Percentiles rank a stretch among this genome's conserved stretches.
Evolutionary conservation across 2,329 filamentous ascomycete species (phyloP).

Genomic region (Trichophyton verrucosum): DNA sequence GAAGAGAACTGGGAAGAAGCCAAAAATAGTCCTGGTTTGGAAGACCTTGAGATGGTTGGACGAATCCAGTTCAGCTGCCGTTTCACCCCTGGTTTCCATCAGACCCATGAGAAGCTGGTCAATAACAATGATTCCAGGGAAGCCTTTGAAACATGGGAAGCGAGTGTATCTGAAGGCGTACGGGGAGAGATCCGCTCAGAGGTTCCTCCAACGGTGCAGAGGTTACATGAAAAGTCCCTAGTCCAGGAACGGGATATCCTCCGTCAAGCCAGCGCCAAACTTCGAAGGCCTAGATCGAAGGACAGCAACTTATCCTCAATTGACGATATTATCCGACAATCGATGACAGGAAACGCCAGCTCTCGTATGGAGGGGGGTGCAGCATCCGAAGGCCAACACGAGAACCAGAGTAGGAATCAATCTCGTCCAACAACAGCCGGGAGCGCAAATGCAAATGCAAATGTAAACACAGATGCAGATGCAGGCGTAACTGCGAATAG

Average conservation of each 20-base stretch:
- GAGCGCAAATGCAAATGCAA: background rate
- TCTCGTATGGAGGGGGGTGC: background rate
- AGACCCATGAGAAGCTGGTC: constrained; percentile 71
- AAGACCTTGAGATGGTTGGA: constrained; percentile 66
- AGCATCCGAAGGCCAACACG: background rate
- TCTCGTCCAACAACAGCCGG: background rate
- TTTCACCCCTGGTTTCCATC: constrained; percentile 84
- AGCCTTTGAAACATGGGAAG: constrained; percentile 90
- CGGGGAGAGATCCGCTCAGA: constrained; percentile 59
- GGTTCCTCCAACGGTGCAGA: constrained; percentile 57
- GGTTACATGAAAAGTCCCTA: constrained; percentile 70
- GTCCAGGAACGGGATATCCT: constrained; percentile 70
- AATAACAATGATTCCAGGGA: constrained; percentile 80
- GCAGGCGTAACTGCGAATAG: background rate
- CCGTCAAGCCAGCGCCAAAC: constrained; percentile 51
- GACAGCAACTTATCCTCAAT: constrained; percentile 50
- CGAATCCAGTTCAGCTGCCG: constrained; percentile 65
- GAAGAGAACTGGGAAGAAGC: constrained; percentile 53
- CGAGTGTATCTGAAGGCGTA: constrained; percentile 78
- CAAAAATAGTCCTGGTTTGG: constrained; percentile 54
- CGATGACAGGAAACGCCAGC: background rate
- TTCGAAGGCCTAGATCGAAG: constrained; percentile 63
- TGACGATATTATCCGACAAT: background rate
- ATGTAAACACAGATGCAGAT: background rate
- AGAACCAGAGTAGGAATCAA: background rate